Evolutionary conservation across 2,329 filamentous ascomycete species (phyloP), one percentile per base, ranked within the genome.

Genomic region (Scedosporium minutisporum): DNA sequence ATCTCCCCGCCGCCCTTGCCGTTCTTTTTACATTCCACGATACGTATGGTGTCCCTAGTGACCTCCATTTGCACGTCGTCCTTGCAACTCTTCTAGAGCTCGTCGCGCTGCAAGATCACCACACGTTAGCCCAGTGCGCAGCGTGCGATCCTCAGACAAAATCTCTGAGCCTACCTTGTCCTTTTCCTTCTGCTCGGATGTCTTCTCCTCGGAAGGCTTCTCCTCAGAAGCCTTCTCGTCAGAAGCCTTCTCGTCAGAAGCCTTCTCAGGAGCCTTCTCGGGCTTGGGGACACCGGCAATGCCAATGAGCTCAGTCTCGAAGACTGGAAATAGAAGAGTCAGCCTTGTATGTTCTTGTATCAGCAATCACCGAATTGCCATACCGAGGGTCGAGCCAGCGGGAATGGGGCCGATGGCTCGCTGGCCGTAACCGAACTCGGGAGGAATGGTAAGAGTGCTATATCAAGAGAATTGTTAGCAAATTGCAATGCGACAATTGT

Each of bases 261-360:
- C 27, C 65, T 71, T 72, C 64, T 65, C 64, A 23, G 77, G 69
- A 65, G 80, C 80, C 16, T 74, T 72, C 66, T 81, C 78, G 63
- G 79, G 78, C 66, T 78, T 77, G 62, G 76, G 72, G 29, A 93
- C 89, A 33, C 92, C 92, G 16, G 87, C 80, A 71, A 97, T 97
- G 63, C 83, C 87, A 69, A 97, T 80, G 67, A 97, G 79, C 77
- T 96, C 91, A 57, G 93, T 96, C 79, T 96, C 91, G 72, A 97
- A 97, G 61, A 97, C 86, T 89, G 69, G 33, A 38, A n/a, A 23
- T 89, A 69, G 33, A 23, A 16, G 16, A 46, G 58, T 23, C 25
- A 58, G 25, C 9, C 3, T 44, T 48, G 14, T 25, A 12, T 12
- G 25, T 33, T 48, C 29, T 33, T n/a, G 7, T 12, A 38, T 10